These are phyloP conservation scores for Aquilaria yunnanensis DNA, from an alignment of 345 rosid genomes.

Conservation along the genomic window DNA sequence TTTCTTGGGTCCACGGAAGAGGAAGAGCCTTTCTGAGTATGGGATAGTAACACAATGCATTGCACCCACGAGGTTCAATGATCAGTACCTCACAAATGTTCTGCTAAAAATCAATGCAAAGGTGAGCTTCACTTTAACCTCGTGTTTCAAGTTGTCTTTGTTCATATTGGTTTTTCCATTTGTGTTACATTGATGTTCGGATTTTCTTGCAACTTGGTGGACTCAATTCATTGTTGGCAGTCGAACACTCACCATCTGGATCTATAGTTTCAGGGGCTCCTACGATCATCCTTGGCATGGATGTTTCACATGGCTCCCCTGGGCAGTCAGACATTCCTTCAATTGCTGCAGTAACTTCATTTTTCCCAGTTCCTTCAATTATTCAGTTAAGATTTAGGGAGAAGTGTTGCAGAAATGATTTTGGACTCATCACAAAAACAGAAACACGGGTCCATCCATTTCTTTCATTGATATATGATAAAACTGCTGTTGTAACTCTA, in stretches of 20 bases:
- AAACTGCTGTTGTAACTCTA: too few species aligned
- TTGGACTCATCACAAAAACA: too few species aligned
- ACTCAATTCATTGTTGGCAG: constrained; percentile 58
- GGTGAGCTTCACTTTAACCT: constrained; percentile 28
- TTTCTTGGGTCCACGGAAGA: constrained; percentile 80
- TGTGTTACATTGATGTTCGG: background rate
- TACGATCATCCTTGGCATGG: constrained; percentile 68
- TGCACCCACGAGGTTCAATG: constrained; percentile 71
- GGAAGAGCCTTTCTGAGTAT: constrained; percentile 61
- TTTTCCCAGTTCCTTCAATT: too few species aligned
- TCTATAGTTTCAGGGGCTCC: constrained; percentile 62
- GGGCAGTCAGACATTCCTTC: constrained; percentile 65
- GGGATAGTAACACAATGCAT: constrained; percentile 92
- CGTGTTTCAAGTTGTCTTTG: too few species aligned
- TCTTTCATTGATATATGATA: too few species aligned
- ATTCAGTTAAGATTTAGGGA: too few species aligned
- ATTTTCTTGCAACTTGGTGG: constrained; percentile 76
- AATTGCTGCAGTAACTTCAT: constrained; percentile 49
- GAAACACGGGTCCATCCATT: too few species aligned
- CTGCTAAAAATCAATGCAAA: constrained; percentile 91
- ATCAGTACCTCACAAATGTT: constrained; percentile 85
- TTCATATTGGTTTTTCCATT: background rate
- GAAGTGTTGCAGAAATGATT: too few species aligned
- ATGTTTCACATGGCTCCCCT: constrained; percentile 76
- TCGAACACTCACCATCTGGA: constrained; percentile 63